A percentile compares a stretch with the other conserved stretches of the same genome.
Conservation (phyloP, 192 early-diverging fungal genomes). For the Spizellomyces punctatus region DNA sequence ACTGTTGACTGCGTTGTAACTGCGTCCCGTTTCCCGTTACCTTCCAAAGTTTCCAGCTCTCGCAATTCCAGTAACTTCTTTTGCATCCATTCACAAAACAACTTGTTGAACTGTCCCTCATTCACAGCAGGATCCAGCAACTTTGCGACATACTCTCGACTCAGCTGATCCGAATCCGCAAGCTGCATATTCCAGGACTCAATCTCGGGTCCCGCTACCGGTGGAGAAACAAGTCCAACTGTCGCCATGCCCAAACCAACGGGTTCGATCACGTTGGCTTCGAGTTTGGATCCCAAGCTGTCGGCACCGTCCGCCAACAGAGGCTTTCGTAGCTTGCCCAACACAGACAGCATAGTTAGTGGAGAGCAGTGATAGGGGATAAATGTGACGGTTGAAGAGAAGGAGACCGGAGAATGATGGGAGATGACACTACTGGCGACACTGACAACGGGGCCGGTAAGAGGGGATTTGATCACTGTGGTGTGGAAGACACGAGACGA, state of each 20-base stretch:
- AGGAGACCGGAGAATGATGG: constrained; percentile 10
- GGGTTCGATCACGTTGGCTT: constrained; percentile 6
- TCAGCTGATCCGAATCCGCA: constrained; percentile 1
- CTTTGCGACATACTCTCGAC: background rate
- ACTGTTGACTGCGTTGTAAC: too few relatives aligned
- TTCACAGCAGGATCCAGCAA: background rate
- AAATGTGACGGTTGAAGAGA: constrained; percentile 2
- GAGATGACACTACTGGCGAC: background rate
- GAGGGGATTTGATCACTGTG: constrained; percentile 2
- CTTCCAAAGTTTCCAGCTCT: background rate
- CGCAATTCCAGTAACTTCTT: constrained; percentile 7
- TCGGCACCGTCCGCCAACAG: background rate
- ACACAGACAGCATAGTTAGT: constrained; percentile 18
- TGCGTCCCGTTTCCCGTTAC: background rate
- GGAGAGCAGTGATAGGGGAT: constrained; percentile 24
- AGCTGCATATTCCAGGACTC: constrained; percentile 9
- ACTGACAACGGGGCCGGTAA: constrained; percentile 17
- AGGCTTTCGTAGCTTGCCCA: constrained; percentile 22
- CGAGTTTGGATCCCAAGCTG: constrained; percentile 3
- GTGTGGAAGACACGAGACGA: background rate
- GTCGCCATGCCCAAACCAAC: constrained; percentile 23
- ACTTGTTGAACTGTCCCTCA: background rate
- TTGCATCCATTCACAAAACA: constrained; percentile 29
- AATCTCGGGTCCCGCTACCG: background rate
- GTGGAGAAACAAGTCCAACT: background rate